These are phyloP conservation scores for Nigrospora osmanthi DNA, from an alignment of 2,329 filamentous ascomycete genomes.

Conservation along the genomic window DNA sequence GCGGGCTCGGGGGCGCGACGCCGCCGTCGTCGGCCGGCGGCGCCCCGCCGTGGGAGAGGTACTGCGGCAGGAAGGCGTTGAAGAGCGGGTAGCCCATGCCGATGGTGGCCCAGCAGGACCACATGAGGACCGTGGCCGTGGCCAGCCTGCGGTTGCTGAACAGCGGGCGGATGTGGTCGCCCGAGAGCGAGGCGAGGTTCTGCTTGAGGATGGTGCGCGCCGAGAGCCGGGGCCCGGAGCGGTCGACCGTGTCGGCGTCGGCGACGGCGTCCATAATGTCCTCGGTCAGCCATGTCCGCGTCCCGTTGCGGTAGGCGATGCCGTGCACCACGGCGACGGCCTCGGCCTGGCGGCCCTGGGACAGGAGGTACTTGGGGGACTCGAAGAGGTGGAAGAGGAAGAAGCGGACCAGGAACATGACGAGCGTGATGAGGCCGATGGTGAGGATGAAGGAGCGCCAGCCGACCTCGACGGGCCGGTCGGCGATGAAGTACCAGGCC, in stretches of 20 bases:
- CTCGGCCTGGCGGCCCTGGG: conserved; percentile 66
- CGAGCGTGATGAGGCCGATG: conserved; percentile 64
- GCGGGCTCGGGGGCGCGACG: conserved; percentile 17
- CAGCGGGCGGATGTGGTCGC: conserved; percentile 58
- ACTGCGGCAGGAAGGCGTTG: conserved; percentile 86
- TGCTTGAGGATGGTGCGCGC: conserved; percentile 39
- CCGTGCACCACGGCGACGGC: conserved; percentile 75
- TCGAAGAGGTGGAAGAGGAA: conserved; percentile 77
- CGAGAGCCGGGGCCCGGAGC: conserved; percentile 14
- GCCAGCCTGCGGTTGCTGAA: conserved; percentile 47
- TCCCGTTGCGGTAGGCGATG: conserved; percentile 63
- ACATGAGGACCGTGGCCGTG: conserved; percentile 48
- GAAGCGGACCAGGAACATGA: conserved; percentile 73
- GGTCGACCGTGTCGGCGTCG: conserved; percentile 25
- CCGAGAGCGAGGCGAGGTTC: conserved; percentile 59
- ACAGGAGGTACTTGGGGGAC: conserved; percentile 77
- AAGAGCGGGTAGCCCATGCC: conserved; percentile 85
- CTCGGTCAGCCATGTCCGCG: conserved; percentile 68
- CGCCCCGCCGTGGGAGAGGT: conserved; percentile 54
- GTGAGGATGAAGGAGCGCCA: conserved; percentile 70
- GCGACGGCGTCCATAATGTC: conserved; percentile 55
- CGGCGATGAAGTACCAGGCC: conserved; percentile 69
- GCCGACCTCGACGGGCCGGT: conserved; percentile 60
- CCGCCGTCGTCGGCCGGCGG: conserved; percentile 19
- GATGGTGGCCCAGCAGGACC: conserved; percentile 77